Evolutionary conservation across 352 stramenopile species (phyloP).

Genomic region (Phytophthora pistaciae): DNA sequence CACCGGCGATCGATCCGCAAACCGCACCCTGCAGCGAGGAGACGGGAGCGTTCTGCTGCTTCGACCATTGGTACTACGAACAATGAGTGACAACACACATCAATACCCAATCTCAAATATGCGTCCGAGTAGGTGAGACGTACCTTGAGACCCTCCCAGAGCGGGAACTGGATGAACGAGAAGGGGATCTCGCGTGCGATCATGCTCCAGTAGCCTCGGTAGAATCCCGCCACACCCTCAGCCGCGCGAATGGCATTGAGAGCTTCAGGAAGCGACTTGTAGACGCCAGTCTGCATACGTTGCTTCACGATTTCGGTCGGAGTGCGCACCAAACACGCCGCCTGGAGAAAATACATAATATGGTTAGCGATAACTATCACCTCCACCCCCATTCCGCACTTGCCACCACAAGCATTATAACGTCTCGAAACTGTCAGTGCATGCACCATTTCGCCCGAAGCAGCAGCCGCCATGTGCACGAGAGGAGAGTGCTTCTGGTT

Average conservation of each 20-base stretch:
- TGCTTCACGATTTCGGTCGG: slow-evolving; percentile 99
- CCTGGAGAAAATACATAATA: slow-evolving; percentile 38
- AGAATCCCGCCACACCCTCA: slow-evolving; percentile 91
- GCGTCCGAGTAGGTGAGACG: neutral
- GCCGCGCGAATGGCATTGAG: slow-evolving; percentile 84
- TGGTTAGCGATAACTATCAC: slow-evolving; percentile 4
- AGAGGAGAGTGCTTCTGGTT: slow-evolving; percentile 86
- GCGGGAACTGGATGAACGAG: slow-evolving; percentile 99
- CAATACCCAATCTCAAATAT: slow-evolving; percentile 1
- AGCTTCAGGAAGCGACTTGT: slow-evolving; percentile 76
- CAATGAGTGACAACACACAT: slow-evolving; percentile 10
- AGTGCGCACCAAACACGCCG: slow-evolving; percentile 98
- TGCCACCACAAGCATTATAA: neutral
- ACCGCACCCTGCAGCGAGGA: slow-evolving; percentile 93
- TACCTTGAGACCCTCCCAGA: slow-evolving; percentile 98
- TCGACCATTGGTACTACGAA: slow-evolving; percentile 78
- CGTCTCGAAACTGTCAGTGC: neutral
- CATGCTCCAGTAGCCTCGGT: slow-evolving; percentile 98
- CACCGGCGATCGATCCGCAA: slow-evolving; percentile 96
- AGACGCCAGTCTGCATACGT: slow-evolving; percentile 97
- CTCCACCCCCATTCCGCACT: neutral
- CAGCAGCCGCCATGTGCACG: slow-evolving; percentile 96
- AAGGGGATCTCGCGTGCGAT: slow-evolving; percentile 99
- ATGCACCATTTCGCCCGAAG: slow-evolving; percentile 93
- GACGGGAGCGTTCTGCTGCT: slow-evolving; percentile 80